Evolutionary conservation across 2,329 filamentous ascomycete species (phyloP), one percentile per base, ranked within the genome.

Genomic region (Xylaria sp.): DNA sequence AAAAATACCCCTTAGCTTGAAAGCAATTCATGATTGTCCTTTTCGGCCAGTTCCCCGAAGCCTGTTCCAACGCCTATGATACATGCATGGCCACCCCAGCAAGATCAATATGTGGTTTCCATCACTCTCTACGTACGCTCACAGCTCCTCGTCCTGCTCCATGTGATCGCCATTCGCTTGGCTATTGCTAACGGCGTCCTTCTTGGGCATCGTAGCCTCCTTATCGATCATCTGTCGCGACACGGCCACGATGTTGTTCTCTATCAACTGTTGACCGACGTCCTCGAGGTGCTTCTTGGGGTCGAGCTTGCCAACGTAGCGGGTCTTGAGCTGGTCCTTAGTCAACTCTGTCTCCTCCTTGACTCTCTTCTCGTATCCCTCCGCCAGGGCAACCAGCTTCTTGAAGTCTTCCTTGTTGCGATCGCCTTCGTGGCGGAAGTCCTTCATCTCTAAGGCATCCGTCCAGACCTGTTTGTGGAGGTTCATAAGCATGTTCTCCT

Each of bases 401-500:
- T 96, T 84, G 75, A 99, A 83, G 64, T 88, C 85, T 58, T 96
- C 92, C 73, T 92, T 90, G 74, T 96, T 99, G 74, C 89, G 86
- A 65, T 86, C 81, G 58, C 87, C 91, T 73, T 97, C 93, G 59
- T 85, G 79, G 66, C 87, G 84, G 82, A 99, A 99, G 76, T 97
- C 92, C 62, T 93, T 90, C 92, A 99, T 97, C 74, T 96, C 86
- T 66, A 99, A 77, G 4, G 93, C 94, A 76, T 99, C 94, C 0
- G 95, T 99, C 94, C 94, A 99, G 50, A 97, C 92, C 68, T 97
- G 94, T 82, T 99, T 99, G 83, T 99, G 94, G 66, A 99, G 80
- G 74, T 99, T 99, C 95, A 99, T 99, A 70, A 99, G 78, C 94
- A 99, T 99, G 77, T 96, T 97, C 81, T 99, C 95, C 75, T 99